Evolutionary conservation across 2,329 filamentous ascomycete species (phyloP).

Genomic region (Neofusicoccum ribis): DNA sequence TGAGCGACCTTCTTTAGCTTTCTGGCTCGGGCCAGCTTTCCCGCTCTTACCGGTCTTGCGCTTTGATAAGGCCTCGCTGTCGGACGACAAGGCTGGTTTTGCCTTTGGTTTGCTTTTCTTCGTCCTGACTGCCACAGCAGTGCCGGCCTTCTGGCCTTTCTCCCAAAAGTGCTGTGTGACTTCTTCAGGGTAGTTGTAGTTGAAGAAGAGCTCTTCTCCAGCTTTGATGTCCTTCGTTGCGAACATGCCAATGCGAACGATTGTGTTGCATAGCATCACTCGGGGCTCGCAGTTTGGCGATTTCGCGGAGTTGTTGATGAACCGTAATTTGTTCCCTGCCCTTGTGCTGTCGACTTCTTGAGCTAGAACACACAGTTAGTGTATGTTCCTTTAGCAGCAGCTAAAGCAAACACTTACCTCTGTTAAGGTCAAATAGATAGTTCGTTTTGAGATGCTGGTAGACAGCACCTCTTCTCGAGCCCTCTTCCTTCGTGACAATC

Average conservation of each 20-base stretch:
- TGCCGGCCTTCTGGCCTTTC: not conserved
- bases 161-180: constrained; percentile 14
- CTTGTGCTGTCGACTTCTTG: constrained; percentile 69
- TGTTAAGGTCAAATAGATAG: constrained; percentile 60
- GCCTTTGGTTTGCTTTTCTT: constrained; percentile 16
- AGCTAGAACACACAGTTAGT: constrained; percentile 26
- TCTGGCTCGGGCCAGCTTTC: not conserved
- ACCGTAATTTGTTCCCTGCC: constrained; percentile 77
- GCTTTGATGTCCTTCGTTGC: constrained; percentile 65
- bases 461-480: constrained; percentile 65
- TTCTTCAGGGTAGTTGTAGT: constrained; percentile 56
- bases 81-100: not conserved
- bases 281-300: constrained; percentile 64
- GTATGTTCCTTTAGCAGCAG: not conserved
- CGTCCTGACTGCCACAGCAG: constrained; percentile 17
- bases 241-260: constrained; percentile 72
- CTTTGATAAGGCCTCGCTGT: not conserved
- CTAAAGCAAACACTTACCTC: constrained; percentile 29
- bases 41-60: not conserved
- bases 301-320: constrained; percentile 73
- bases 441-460: constrained; percentile 62
- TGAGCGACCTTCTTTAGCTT: not conserved
- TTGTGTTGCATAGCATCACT: constrained; percentile 72
- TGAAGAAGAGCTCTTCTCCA: constrained; percentile 79
- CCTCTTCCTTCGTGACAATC: constrained; percentile 69